Base-by-base conservation (phyloP, 192 early-diverging fungal genomes). In the Glomus cerebriforme region DNA sequence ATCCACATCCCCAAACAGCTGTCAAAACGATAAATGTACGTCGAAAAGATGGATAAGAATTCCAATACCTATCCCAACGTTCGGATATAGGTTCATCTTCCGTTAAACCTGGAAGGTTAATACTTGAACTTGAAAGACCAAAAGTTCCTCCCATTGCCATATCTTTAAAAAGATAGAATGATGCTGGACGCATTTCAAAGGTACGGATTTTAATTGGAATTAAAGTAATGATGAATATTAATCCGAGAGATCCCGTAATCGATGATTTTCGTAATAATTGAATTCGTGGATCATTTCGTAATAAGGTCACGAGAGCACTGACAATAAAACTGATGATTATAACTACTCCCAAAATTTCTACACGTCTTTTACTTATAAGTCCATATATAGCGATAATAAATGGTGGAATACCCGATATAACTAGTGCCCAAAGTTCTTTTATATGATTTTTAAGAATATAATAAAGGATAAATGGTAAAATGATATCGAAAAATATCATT, bases 191-290 rank as follows among this genome's bases (percentile, higher is more conserved):
- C 62, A 84, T 47, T 37, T 79, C 59, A 75, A 79, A 82, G 24
- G 78, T 35, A 15, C 79, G 65, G 39, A 79, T 62, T 26, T 68
- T 78, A 58, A 87, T 59, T 9, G 86, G 86, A 24, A 87, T 69
- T 32, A 87, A 54, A 0, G 81, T 83, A 37, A 60, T 27, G 26
- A 87, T 10, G 29, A 87, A 81, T 68, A 84, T 64, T 1, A n/a
- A 82, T n/a, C 59, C 86, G 81, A 31, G 84, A 72, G 17, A 80
- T 81, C 72, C 43, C 1, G 86, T 84, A 60, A 85, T 79, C 45
- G 79, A 45, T 1, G 86, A 87, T 70, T 87, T 84, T 69, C 84
- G 77, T 66, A 85, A 70, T 17, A 87, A 76, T 59, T 81, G 79
- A 13, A 87, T 72, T 49, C 83, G 75, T 37, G 86, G 84, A 63